Base-by-base conservation (phyloP, 2,329 filamentous ascomycete species). In the Teratosphaeria zuluensis region DNA sequence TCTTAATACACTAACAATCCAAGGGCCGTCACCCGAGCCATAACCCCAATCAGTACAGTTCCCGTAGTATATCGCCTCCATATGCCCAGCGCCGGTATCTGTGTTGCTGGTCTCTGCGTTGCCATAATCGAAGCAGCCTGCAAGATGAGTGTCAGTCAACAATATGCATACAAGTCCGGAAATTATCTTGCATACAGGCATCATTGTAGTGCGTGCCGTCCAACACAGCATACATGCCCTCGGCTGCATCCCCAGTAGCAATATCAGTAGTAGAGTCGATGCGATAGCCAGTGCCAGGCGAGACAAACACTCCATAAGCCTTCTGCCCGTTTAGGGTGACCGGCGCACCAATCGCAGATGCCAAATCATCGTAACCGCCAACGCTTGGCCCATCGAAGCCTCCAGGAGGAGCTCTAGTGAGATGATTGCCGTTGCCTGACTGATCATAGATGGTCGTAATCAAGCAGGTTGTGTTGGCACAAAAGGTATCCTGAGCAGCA, bases 1-100 rank as follows among this genome's bases (percentile, higher is more conserved):
- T 21, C 1, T 7, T 21, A 2, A 6, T 19, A 4, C n/a, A 19
- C 42, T n/a, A 19, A 53, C 28, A 19, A 58, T 33, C 56, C 56
- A 58, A 11, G 56, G 56, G 24, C 84, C 84, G 52, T 63, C 77
- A 54, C 83, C 84, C 4, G 79, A 56, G 8, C 84, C 84, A 9
- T 69, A 70, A 16, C 84, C 84, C 81, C 82, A 85, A 61, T 57
- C 58, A 0, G 75, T 82, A 69, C 65, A 79, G 68, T 74, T 72
- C 1, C 84, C 84, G 64, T 77, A 87, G 76, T 87, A 87, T 60
- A 87, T 82, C 58, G 84, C 82, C 67, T 87, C 84, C 84, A 87
- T 87, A 65, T 86, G 83, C n/a, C 82, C 84, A 56, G 80, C 78
- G 3, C 84, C 84, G 0, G 82, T 79, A 56, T 75, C 73, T 0